phyloP scores from a whole-genome alignment of 164 flowering plant genomes.

The Magnolia kwangsiensis region DNA sequence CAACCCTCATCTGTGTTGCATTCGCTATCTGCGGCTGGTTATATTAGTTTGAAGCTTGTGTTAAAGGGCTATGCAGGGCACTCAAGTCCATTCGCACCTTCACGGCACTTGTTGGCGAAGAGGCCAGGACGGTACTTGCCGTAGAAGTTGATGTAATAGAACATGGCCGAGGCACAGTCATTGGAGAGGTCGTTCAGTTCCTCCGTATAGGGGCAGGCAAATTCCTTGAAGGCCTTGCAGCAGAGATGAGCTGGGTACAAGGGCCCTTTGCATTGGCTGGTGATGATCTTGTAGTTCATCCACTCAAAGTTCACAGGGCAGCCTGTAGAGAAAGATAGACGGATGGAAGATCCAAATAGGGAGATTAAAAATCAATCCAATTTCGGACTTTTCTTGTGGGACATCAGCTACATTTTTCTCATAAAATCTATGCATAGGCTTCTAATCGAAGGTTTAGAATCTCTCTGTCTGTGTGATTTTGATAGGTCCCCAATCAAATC shows the following conservation, averaged over 20 bases:
- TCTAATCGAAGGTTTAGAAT: no score
- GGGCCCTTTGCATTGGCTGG: slow-evolving; percentile 61
- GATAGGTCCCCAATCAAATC: no score
- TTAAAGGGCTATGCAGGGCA: slow-evolving; percentile 18
- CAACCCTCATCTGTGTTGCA: neutral
- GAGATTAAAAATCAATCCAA: no score
- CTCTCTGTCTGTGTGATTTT: no score
- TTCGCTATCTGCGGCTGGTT: neutral
- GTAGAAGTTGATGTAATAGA: slow-evolving; percentile 39
- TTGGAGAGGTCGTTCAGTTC: slow-evolving; percentile 32
- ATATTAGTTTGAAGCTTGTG: no score
- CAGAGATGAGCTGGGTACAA: slow-evolving; percentile 31
- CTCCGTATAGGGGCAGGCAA: slow-evolving; percentile 38
- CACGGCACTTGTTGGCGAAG: slow-evolving; percentile 33
- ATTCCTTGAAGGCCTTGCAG: slow-evolving; percentile 38
- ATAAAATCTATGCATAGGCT: no score
- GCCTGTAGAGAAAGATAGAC: slow-evolving; percentile 20
- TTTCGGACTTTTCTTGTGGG: no score
- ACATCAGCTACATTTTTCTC: no score
- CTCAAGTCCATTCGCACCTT: slow-evolving; percentile 27
- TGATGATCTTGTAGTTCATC: slow-evolving; percentile 51
- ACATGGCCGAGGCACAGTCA: slow-evolving; percentile 46
- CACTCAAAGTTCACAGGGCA: slow-evolving; percentile 42
- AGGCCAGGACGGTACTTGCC: slow-evolving; percentile 49
- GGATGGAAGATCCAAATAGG: no score